Conservation (phyloP, 495 filamentous ascomycete genomes). For the Penicillium canescens region DNA sequence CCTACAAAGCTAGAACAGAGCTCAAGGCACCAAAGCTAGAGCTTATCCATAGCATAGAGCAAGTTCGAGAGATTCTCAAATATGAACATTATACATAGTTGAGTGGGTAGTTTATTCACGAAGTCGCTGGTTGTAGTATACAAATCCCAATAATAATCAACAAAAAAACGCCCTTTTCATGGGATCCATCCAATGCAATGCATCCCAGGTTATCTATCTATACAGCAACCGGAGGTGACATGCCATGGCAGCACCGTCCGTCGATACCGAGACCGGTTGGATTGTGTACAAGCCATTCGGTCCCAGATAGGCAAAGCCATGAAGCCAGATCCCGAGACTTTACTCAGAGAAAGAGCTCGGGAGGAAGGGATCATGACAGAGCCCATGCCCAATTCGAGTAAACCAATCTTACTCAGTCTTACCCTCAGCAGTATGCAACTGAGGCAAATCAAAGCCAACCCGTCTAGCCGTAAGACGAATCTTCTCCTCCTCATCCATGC, state of each 20-base stretch:
- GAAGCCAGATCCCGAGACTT: no score
- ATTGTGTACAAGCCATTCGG: no score
- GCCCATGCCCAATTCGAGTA: background rate
- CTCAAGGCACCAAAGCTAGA: no score
- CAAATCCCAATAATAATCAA: constrained; percentile 2
- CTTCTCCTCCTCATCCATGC: constrained; percentile 80
- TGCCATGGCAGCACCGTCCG: no score
- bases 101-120: no score
- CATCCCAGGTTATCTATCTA: background rate
- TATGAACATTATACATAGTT: constrained; percentile 3
- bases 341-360: no score
- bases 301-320: no score
- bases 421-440: constrained; percentile 23
- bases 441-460: constrained; percentile 86
- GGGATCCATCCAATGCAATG: background rate
- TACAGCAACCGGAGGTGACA: no score
- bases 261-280: no score
- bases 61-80: background rate
- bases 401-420: constrained; percentile 12
- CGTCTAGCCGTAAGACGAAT: constrained; percentile 80
- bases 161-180: constrained; percentile 9
- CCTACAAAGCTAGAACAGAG: no score
- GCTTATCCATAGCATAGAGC: background rate
- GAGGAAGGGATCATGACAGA: background rate
- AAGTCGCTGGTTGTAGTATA: constrained; percentile 7